A percentile compares a stretch with the other conserved stretches of the same genome.
These are phyloP conservation scores for Pulicaria dysenterica DNA, from an alignment of 129 eudicot genomes.

Conservation along the genomic window DNA sequence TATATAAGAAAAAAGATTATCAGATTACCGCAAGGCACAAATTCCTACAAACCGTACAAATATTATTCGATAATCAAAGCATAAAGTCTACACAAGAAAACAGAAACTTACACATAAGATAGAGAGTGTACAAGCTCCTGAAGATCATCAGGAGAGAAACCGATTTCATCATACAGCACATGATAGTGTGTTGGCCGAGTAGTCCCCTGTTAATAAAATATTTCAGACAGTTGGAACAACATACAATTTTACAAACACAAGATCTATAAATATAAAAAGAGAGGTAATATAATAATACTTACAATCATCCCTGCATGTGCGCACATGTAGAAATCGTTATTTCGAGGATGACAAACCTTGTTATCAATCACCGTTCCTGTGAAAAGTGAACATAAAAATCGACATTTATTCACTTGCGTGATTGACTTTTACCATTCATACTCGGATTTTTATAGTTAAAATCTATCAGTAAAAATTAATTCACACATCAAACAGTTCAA, in stretches of 20 bases:
- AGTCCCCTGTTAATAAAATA: constrained; percentile 57
- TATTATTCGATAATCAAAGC: background rate
- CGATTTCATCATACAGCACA: constrained; percentile 74
- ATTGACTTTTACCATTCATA: background rate
- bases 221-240: background rate
- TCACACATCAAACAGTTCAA: no score
- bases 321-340: constrained; percentile 69
- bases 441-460: no score
- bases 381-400: background rate
- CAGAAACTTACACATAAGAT: constrained; percentile 75
- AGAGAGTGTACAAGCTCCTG: constrained; percentile 83
- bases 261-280: background rate
- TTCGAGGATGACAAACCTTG: constrained; percentile 68
- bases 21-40: background rate
- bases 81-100: background rate
- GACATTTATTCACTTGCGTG: background rate
- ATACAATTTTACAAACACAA: background rate
- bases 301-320: constrained; percentile 80
- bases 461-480: no score
- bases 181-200: constrained; percentile 89
- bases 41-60: background rate
- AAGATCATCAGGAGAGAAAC: constrained; percentile 73
- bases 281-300: constrained; percentile 26
- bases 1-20: background rate
- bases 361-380: constrained; percentile 83